Conservation (phyloP, 768 basidiomycete species). For the Boletus tylopilopsis region DNA sequence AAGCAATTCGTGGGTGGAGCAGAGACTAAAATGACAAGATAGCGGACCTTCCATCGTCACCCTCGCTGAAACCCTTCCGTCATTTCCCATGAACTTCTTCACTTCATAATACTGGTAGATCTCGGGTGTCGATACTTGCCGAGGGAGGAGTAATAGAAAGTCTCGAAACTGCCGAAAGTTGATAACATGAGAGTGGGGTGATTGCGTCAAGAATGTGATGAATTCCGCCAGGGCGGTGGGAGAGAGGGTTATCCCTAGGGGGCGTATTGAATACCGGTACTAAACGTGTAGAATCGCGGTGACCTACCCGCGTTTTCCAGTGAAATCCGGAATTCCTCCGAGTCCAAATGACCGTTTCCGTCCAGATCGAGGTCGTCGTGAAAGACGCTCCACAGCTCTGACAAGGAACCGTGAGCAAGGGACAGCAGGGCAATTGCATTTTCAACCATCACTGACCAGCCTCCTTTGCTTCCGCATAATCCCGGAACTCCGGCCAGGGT, state of each 20-base stretch:
- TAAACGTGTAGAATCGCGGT: constrained; percentile 21
- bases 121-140: constrained; percentile 75
- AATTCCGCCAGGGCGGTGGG: constrained; percentile 75
- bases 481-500: constrained; percentile 67
- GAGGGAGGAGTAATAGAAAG: constrained; percentile 83
- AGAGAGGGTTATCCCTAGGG: constrained; percentile 69
- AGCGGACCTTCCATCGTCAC: constrained; percentile 84
- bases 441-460: constrained; percentile 48
- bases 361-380: constrained; percentile 89
- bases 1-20: constrained; percentile 19
- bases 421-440: constrained; percentile 9
- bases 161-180: constrained; percentile 86
- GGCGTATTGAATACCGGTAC: constrained; percentile 12
- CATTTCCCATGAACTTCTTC: constrained; percentile 62
- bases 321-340: constrained; percentile 55
- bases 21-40: constrained; percentile 12
- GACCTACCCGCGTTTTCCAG: constrained; percentile 66
- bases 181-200: constrained; percentile 64
- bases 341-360: constrained; percentile 78
- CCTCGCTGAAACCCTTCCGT: constrained; percentile 73
- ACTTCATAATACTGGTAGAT: constrained; percentile 84
- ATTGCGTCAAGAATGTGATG: constrained; percentile 72
- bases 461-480: constrained; percentile 80
- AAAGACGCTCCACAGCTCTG: constrained; percentile 91
- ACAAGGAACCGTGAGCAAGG: constrained; percentile 15